Base-by-base conservation (phyloP, 2,329 filamentous ascomycete species). In the Talaromyces rugulosus region DNA sequence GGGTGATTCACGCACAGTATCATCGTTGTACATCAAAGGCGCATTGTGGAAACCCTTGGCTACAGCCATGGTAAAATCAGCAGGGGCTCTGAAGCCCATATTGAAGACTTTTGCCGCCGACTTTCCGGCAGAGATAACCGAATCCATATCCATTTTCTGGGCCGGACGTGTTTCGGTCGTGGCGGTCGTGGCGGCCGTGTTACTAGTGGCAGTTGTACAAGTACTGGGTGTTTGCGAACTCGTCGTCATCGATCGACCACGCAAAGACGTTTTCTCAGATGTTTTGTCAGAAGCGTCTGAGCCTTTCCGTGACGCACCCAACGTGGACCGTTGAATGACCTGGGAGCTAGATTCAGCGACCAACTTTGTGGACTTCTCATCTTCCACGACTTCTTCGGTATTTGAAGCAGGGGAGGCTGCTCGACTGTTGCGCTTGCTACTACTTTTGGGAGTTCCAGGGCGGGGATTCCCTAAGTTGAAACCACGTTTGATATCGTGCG, bases 41-140 rank as follows among this genome's bases (percentile, higher is more conserved):
- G 90, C 89, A 68, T 96, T 96, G 71, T 94, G 89, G 72, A 96
- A 96, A 0, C 93, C 93, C 73, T 89, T 90, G 0, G 92, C 89
- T 42, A 96, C 77, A 0, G 90, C 90, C 50, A 96, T 77, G 47
- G 90, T 91, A 65, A 96, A 89, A 72, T 96, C 91, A 82, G 95
- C 89, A 0, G 92, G 93, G 1, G 89, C 88, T 68, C 90, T 91
- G 63, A 94, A 81, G 5, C 90, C 86, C n/a, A 89, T 87, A 11
- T 84, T 83, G 5, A 93, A 85, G 55, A 95, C 88, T n/a, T 86
- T 88, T 1, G 86, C 84, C 7, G 89, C 87, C 54, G 85, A 85
- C 12, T 89, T 77, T 1, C 86, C 87, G 30, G 83, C 82, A 18
- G 14, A 34, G 7, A 59, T 23, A 4, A 62, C 23, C 12, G 51